Evolutionary conservation across 2,329 filamentous ascomycete species (phyloP), one percentile per base, ranked within the genome.

Genomic region (Dactylella cylindrospora): DNA sequence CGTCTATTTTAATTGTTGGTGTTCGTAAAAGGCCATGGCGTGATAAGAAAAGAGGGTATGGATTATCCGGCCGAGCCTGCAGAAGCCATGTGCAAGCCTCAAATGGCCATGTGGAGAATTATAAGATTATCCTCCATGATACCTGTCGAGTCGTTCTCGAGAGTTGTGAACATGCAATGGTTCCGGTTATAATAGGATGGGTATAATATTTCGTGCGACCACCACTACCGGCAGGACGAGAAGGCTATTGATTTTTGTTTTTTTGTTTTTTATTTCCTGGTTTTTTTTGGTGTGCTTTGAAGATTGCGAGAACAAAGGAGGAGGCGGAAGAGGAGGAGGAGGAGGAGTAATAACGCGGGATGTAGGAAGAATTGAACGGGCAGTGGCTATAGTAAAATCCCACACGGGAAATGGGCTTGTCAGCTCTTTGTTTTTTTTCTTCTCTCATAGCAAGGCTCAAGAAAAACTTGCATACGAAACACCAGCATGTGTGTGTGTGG

Each of bases 51-150:
- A n/a, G n/a, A n/a, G 39, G 41, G 46, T 44, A 52, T 31, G 41
- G 40, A 52, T 60, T 40, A 41, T 51, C 46, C 40, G 35, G 33
- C 36, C 46, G 46, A 36, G 35, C n/a, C n/a, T n/a, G n/a, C n/a
- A n/a, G n/a, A n/a, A 45, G 40, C 54, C 54, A 61, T 51, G 54
- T 61, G 54, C 54, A 51, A 52, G 47, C 46, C 54, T 51, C 54
- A 61, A 52, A 51, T 50, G 46, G 33, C 40, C 54, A 47, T 61
- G 54, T 61, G 54, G 54, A 61, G 54, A 61, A 61, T 51, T 60
- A 52, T 61, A 52, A 61, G 47, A 61, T 61, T 61, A 61, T 61
- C 47, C 46, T 51, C 43, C 40, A 47, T 22, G 40, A 44, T 59
- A 45, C 39, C 45, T 61, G 40, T 22, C 31, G n/a, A 31, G 10